Base-by-base conservation (phyloP, 2,329 filamentous ascomycete genomes). In the Bisporella sp. region DNA sequence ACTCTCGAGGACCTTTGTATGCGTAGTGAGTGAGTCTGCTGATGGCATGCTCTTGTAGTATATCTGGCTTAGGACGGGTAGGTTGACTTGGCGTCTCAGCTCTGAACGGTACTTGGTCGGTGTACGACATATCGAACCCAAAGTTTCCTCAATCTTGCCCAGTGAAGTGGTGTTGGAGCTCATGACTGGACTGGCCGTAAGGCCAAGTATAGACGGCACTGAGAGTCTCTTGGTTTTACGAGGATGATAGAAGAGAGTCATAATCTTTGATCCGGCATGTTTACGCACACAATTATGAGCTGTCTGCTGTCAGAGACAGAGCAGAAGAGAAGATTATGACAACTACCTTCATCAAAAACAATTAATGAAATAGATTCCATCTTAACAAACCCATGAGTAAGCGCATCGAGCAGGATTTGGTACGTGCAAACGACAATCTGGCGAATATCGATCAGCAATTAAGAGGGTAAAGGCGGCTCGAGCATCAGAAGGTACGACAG, bases 341-440 rank as follows among this genome's bases (percentile, higher is more conserved):
- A 37, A 32, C 43, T 66, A 78, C 80, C 79, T 74, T 87, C 84
- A 62, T 87, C 83, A 56, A 86, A 84, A 1, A 87, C 71, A 6
- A 85, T 67, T 33, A 87, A 65, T 21, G 77, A 72, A 21, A 87
- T 59, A 4, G 67, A 66, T 5, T 67, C 59, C 59, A 86, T 75
- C 7, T 63, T 67, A 4, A 87, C 73, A 62, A 86, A 87, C 0
- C 71, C 82, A 68, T 84, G 79, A 5, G 65, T 73, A 47, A 86
- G 70, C 12, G 81, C 82, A 68, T 86, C 81, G 1, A 73, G 64
- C 5, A 87, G 69, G 40, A 69, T 75, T 39, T 77, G 76, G 57
- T 81, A 78, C 0, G 84, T 85, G 1, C 78, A 83, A 6, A 86
- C 68, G 11, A 86, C 75, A 31, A 85, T 73, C 28, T 21, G 21